Evolutionary conservation across 495 filamentous ascomycete genomes (phyloP).

Genomic region (Astrocystis sublimbata): DNA sequence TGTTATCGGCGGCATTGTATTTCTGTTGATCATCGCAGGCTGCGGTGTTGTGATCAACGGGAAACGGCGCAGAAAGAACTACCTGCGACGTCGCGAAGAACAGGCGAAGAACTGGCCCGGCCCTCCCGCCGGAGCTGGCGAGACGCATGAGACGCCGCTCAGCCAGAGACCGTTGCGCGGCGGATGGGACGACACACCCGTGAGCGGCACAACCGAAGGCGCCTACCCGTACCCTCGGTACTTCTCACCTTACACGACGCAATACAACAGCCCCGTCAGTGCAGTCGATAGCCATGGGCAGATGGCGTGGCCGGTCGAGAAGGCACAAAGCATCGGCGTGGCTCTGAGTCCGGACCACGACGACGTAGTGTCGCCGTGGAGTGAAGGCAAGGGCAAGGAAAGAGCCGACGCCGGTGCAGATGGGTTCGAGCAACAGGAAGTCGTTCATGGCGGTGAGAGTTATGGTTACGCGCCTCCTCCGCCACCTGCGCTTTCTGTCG

Average conservation of each 20-base stretch:
- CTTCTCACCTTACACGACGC: conserved; percentile 49
- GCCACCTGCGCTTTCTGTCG: conserved; percentile 3
- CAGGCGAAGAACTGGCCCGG: conserved; percentile 41
- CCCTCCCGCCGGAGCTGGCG: conserved; percentile 30
- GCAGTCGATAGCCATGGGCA: conserved; percentile 33
- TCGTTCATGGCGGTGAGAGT: conserved; percentile 24
- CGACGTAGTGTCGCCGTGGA: conserved; percentile 13
- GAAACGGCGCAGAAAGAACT: conserved; percentile 47
- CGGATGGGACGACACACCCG: conserved; percentile 49
- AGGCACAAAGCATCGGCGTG: conserved; percentile 29
- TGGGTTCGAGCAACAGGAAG: conserved; percentile 19
- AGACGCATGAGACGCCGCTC: conserved; percentile 51
- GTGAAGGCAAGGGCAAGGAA: conserved; percentile 34
- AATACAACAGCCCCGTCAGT: conserved; percentile 50
- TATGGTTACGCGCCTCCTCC: conserved; percentile 15
- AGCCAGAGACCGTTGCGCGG: conserved; percentile 45
- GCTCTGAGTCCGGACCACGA: conserved; percentile 30
- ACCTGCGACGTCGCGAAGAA: conserved; percentile 42
- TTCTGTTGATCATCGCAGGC: conserved; percentile 44
- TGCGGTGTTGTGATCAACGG: conserved; percentile 51
- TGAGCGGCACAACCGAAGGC: conserved; percentile 39
- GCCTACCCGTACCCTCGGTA: conserved; percentile 41
- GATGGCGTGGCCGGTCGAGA: conserved; percentile 31
- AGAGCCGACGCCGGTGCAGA: conserved; percentile 30
- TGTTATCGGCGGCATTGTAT: conserved; percentile 47